Percentiles rank a stretch among this genome's conserved stretches.
Evolutionary conservation across 208 protist genomes (phyloP).

Genomic region (Strigomonas culicis): DNA sequence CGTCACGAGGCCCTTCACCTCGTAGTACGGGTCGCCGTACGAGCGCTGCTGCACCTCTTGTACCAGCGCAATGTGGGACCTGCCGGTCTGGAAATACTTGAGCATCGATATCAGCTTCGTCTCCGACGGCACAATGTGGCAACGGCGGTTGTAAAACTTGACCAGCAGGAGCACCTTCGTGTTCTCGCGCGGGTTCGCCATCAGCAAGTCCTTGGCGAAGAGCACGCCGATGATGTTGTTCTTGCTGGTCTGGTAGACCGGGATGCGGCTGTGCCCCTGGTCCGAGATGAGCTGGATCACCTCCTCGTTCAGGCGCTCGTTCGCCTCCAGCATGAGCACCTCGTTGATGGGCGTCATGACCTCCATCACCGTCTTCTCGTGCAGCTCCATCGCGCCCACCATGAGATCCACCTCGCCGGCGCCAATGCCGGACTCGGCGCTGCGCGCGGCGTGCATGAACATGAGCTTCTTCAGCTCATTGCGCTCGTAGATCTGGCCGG

Average conservation of each 20-base stretch:
- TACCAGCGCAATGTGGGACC: constrained; percentile 93
- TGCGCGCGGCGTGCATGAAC: constrained; percentile 89
- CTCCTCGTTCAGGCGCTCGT: constrained; percentile 91
- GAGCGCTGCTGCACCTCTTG: constrained; percentile 86
- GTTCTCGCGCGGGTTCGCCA: constrained; percentile 93
- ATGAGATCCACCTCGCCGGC: constrained; percentile 90
- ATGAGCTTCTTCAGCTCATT: constrained; percentile 96
- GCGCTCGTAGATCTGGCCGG: constrained; percentile 94
- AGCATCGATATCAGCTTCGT: constrained; percentile 94
- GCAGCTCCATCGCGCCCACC: constrained; percentile 93
- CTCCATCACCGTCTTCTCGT: constrained; percentile 90
- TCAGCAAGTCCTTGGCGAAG: constrained; percentile 93
- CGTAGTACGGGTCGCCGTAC: constrained; percentile 93
- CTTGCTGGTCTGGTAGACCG: constrained; percentile 88
- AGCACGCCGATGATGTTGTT: constrained; percentile 93
- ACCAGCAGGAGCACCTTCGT: constrained; percentile 91
- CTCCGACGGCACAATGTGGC: constrained; percentile 86
- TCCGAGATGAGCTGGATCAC: constrained; percentile 90
- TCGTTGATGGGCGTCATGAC: constrained; percentile 95
- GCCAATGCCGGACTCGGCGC: constrained; percentile 82
- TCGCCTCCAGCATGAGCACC: constrained; percentile 92
- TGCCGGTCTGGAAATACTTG: constrained; percentile 93
- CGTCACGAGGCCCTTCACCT: constrained; percentile 94
- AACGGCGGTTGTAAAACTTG: constrained; percentile 91
- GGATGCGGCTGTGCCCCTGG: constrained; percentile 92